Conservation (phyloP, 78 protist species). For the Thecamonas trahens region DNA sequence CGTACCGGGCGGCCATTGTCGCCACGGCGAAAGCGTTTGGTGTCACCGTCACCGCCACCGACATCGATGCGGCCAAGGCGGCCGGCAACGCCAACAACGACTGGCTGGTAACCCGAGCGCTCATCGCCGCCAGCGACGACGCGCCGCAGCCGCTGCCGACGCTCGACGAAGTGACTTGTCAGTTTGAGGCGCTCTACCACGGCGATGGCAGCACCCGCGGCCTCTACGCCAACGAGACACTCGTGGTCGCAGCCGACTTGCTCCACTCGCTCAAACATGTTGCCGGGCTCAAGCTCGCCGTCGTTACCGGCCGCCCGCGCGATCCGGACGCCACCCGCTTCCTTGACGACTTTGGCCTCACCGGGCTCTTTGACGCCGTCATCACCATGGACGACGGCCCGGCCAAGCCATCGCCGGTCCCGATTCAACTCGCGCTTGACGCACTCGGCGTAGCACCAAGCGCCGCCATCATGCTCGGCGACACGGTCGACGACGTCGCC, state of each 20-base stretch:
- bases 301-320: conserved; percentile 26
- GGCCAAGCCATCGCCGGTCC: conserved; percentile 2
- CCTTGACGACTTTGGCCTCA: not conserved
- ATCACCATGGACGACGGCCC: conserved; percentile 5
- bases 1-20: conserved; percentile 17
- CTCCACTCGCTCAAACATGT: not conserved
- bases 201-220: too few species aligned
- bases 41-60: not conserved
- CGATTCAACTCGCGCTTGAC: not conserved
- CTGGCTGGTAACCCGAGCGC: conserved; percentile 1
- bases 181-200: not conserved
- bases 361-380: not conserved
- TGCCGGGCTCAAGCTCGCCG: not conserved
- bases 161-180: not conserved
- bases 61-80: conserved; percentile 6
- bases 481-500: conserved; percentile 17
- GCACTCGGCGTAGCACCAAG: too few species aligned
- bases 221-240: not conserved
- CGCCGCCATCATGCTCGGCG: conserved; percentile 7
- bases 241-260: not conserved
- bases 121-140: not conserved
- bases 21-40: conserved; percentile 8
- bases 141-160: not conserved
- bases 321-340: not conserved
- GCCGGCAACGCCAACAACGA: conserved; percentile 14